These are phyloP conservation scores for Actinomortierella ambigua DNA, from an alignment of 371 early-diverging fungal genomes.

Conservation along the genomic window DNA sequence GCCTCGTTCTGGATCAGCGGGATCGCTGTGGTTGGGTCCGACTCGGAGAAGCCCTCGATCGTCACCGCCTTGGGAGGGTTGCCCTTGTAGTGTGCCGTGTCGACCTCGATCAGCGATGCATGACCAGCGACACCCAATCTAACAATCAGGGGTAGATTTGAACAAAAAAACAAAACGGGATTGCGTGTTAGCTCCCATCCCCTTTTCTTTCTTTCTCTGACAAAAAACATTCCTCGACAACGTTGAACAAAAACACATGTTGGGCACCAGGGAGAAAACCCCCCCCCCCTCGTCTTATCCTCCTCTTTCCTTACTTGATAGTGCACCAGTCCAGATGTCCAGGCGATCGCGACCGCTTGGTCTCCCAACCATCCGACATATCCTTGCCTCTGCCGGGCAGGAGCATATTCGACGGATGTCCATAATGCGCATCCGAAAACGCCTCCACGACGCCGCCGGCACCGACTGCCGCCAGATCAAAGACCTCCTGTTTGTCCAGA, in stretches of 20 bases:
- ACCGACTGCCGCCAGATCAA: conserved; percentile 73
- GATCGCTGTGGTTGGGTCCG: conserved; percentile 3
- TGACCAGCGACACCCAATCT: conserved; percentile 69
- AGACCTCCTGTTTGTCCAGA: conserved; percentile 41
- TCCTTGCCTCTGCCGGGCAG: conserved; percentile 68
- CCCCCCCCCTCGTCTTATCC: too few species aligned
- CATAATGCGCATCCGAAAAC: conserved; percentile 72
- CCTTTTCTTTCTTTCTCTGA: too few species aligned
- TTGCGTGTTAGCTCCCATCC: too few species aligned
- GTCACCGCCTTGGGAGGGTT: conserved; percentile 70
- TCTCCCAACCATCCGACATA: conserved; percentile 75
- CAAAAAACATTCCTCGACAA: too few species aligned
- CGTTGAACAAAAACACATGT: too few species aligned
- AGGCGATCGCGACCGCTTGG: conserved; percentile 59
- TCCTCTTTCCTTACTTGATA: too few species aligned
- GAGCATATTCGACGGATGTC: conserved; percentile 63
- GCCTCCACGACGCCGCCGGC: conserved; percentile 69
- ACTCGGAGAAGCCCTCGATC: too few species aligned
- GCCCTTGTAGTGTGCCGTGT: conserved; percentile 78
- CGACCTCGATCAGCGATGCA: conserved; percentile 69
- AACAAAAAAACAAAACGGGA: too few species aligned
- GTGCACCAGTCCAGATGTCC: conserved; percentile 66
- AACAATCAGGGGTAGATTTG: conserved; percentile 51
- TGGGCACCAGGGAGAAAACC: too few species aligned
- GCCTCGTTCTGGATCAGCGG: conserved; percentile 33